These are phyloP conservation scores for Lodderomyces orthopsilosis DNA, from an alignment of 1,139 yeast genomes.

Conservation along the genomic window DNA sequence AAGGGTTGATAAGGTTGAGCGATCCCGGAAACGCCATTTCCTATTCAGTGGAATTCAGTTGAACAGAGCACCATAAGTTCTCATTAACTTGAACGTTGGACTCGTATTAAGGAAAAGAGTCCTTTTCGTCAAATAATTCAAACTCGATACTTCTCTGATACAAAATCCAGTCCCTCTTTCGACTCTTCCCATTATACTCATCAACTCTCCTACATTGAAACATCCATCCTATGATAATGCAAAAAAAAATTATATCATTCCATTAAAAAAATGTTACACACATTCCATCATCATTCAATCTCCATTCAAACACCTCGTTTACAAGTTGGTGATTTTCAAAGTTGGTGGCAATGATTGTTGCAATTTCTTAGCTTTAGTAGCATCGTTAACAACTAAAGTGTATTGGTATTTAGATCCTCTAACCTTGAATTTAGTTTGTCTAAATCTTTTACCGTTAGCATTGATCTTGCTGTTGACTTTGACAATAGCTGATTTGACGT, in stretches of 20 bases:
- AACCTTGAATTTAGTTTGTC: slow-evolving; percentile 98
- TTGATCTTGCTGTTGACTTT: slow-evolving; percentile 85
- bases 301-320: slow-evolving; percentile 23
- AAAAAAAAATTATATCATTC: slow-evolving; percentile 1
- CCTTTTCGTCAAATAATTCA: too few species aligned
- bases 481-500: slow-evolving; percentile 89
- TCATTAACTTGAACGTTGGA: too few species aligned
- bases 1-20: too few species aligned
- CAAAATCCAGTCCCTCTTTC: neutral
- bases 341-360: slow-evolving; percentile 98
- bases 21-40: too few species aligned
- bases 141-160: neutral
- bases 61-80: neutral
- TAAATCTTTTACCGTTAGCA: slow-evolving; percentile 81
- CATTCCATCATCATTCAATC: neutral
- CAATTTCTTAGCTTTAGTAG: slow-evolving; percentile 97
- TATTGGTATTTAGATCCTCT: slow-evolving; percentile 94
- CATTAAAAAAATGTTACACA: slow-evolving; percentile 1
- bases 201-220: neutral
- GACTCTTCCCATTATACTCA: neutral
- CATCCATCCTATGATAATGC: neutral
- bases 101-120: too few species aligned
- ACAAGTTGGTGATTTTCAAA: slow-evolving; percentile 71
- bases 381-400: slow-evolving; percentile 95
- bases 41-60: too few species aligned